phyloP scores from a whole-genome alignment of 805 yeast species.

The Yamadazyma scolyti region DNA sequence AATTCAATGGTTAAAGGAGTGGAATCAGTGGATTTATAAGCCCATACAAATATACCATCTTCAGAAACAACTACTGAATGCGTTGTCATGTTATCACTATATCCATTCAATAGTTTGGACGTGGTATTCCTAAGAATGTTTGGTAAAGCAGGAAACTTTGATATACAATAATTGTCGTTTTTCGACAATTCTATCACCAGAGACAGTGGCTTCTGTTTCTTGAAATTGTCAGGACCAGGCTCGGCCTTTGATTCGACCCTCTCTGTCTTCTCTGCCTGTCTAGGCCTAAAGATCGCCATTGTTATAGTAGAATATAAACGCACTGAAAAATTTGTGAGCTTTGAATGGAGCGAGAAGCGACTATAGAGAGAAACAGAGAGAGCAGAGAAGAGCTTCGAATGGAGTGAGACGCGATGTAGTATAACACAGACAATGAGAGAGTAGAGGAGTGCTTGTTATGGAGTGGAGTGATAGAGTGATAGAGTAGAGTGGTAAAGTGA shows the following conservation, averaged over 20 bases:
- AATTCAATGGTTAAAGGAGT: conserved; percentile 57
- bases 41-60: conserved; percentile 64
- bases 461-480: too few species aligned
- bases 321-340: neutral
- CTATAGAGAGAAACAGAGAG: too few species aligned
- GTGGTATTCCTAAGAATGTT: conserved; percentile 19
- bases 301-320: conserved; percentile 1
- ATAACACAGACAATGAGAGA: too few species aligned
- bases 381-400: too few species aligned
- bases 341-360: neutral
- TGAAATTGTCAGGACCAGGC: neutral
- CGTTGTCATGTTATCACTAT: conserved; percentile 44
- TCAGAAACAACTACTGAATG: conserved; percentile 49
- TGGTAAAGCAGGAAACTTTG: conserved; percentile 56
- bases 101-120: conserved; percentile 29
- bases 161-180: conserved; percentile 55
- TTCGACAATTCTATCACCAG: conserved; percentile 47
- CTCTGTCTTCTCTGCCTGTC: too few species aligned
- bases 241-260: conserved; percentile 4
- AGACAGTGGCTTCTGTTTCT: neutral
- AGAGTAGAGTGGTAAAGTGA: too few species aligned
- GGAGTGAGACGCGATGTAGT: too few species aligned
- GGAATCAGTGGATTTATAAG: conserved; percentile 57
- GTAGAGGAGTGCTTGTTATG: too few species aligned
- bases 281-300: conserved; percentile 6